These are phyloP conservation scores for Calonectria ilicicola DNA, from an alignment of 2,329 filamentous ascomycete genomes.

Conservation along the genomic window DNA sequence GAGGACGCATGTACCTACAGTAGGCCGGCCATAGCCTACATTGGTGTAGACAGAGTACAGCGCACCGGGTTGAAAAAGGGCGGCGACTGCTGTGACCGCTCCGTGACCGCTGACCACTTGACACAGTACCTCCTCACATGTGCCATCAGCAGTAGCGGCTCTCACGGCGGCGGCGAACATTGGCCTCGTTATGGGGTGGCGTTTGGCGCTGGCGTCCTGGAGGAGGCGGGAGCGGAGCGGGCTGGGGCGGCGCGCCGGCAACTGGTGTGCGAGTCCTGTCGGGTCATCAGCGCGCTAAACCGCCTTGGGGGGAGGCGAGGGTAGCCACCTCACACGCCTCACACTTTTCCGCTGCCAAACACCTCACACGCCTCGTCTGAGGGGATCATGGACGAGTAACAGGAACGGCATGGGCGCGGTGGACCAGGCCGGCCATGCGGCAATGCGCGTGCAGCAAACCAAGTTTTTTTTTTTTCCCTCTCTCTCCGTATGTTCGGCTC, in stretches of 20 bases:
- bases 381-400: slow-evolving; percentile 1
- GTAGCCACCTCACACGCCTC: slow-evolving; percentile 6
- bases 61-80: neutral
- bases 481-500: slow-evolving; percentile 13
- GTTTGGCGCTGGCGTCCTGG: slow-evolving; percentile 22
- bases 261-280: neutral
- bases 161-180: slow-evolving; percentile 3
- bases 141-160: neutral
- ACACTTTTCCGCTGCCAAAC: neutral
- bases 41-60: neutral
- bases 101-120: slow-evolving; percentile 7
- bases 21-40: neutral
- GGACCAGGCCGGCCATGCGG: slow-evolving; percentile 20
- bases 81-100: neutral
- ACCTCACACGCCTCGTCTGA: neutral
- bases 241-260: slow-evolving; percentile 22
- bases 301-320: slow-evolving; percentile 10
- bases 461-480: neutral
- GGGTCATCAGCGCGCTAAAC: slow-evolving; percentile 12
- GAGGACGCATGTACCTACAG: slow-evolving; percentile 4
- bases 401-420: neutral
- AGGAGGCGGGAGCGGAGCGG: slow-evolving; percentile 26
- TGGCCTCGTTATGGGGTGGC: slow-evolving; percentile 2
- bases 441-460: slow-evolving; percentile 22
- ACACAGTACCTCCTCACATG: slow-evolving; percentile 4